Conservation (phyloP, 768 basidiomycete genomes). For the Lentinus brumalis region DNA sequence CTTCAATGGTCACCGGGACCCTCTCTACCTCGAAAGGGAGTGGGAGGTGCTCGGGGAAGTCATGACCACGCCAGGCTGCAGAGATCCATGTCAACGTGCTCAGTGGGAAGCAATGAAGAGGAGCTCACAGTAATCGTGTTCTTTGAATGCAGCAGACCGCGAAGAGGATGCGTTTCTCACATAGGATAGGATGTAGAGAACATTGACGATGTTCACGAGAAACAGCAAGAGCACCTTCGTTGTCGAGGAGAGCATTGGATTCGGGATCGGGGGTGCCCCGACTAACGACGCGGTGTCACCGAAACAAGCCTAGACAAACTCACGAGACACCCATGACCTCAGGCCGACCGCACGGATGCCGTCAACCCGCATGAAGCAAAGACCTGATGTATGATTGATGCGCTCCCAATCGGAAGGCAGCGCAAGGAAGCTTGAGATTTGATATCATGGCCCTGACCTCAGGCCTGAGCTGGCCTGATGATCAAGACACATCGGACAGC, state of each 20-base stretch:
- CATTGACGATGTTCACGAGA: neutral
- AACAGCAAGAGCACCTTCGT: neutral
- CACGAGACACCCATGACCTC: no score
- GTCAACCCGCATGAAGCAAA: no score
- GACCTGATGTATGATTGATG: no score
- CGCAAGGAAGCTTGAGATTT: no score
- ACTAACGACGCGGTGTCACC: neutral
- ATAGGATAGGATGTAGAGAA: neutral
- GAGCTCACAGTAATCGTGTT: conserved; percentile 3
- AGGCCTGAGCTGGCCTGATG: no score
- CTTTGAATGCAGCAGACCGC: neutral
- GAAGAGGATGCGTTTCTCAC: neutral
- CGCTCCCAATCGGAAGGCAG: no score
- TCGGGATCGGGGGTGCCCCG: neutral
- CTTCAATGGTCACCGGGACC: conserved; percentile 31
- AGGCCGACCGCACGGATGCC: no score
- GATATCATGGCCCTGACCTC: no score
- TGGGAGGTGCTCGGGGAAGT: conserved; percentile 29
- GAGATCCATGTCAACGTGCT: neutral
- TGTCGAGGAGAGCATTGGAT: neutral
- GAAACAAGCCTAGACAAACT: neutral
- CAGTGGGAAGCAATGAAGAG: neutral
- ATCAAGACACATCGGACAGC: no score
- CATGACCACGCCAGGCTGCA: conserved; percentile 33
- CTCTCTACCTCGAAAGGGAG: conserved; percentile 21